phyloP scores from a whole-genome alignment of 495 filamentous ascomycete species.

The Penicillium longicatenatum region DNA sequence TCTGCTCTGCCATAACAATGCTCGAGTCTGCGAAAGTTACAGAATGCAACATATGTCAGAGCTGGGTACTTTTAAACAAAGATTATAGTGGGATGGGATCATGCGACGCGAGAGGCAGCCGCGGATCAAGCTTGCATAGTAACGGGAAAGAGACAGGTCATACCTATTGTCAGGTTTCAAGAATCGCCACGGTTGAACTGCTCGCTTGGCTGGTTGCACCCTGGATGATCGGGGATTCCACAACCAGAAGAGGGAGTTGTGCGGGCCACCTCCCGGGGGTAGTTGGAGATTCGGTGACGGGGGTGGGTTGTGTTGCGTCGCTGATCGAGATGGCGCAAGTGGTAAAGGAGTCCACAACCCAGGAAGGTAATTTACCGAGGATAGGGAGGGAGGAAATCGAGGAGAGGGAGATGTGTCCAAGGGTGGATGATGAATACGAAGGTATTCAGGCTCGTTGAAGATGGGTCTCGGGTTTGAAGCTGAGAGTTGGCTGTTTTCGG shows the following conservation, averaged over 20 bases:
- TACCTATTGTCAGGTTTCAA: slow-evolving; percentile 57
- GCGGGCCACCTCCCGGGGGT: slow-evolving; percentile 26
- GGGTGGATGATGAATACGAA: slow-evolving; percentile 26
- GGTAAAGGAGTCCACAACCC: slow-evolving; percentile 27
- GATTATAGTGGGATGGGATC: slow-evolving; percentile 8
- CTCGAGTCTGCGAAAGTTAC: slow-evolving; percentile 52
- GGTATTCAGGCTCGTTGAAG: slow-evolving; percentile 23
- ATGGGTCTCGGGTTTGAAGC: slow-evolving; percentile 40
- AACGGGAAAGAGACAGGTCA: slow-evolving; percentile 20
- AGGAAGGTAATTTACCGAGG: slow-evolving; percentile 24
- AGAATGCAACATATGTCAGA: slow-evolving; percentile 42
- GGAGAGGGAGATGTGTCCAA: slow-evolving; percentile 24
- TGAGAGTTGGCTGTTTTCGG: slow-evolving; percentile 47
- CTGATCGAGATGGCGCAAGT: slow-evolving; percentile 25
- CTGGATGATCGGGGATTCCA: slow-evolving; percentile 36
- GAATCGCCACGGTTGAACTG: slow-evolving; percentile 53
- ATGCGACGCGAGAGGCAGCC: slow-evolving; percentile 18
- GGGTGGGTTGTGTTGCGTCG: slow-evolving; percentile 16
- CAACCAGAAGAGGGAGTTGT: slow-evolving; percentile 35
- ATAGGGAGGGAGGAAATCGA: slow-evolving; percentile 13
- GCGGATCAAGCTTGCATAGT: slow-evolving; percentile 26
- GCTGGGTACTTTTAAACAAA: slow-evolving; percentile 24
- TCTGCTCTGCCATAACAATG: slow-evolving; percentile 84
- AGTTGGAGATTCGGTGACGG: slow-evolving; percentile 17
- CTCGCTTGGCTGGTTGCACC: slow-evolving; percentile 45